Evolutionary conservation across 2,329 filamentous ascomycete species (phyloP).

Genomic region (Incumbomyces delicatus): DNA sequence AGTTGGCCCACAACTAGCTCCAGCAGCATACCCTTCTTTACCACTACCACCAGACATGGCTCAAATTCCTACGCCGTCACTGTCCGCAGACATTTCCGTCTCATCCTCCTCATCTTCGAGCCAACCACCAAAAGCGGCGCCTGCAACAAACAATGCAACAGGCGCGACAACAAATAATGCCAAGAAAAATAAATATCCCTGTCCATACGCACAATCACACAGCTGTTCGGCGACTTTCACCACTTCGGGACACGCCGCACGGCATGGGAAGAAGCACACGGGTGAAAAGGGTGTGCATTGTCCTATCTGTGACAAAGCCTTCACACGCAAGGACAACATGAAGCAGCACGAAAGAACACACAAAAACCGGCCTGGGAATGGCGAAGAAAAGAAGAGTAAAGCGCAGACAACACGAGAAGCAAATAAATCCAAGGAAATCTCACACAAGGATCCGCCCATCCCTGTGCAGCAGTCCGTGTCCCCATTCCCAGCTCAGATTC

Average conservation of each 20-base stretch:
- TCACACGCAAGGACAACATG: constrained; percentile 62
- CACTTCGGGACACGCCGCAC: constrained; percentile 57
- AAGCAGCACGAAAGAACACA: constrained; percentile 58
- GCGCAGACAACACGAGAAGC: constrained; percentile 21
- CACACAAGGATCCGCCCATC: constrained; percentile 5
- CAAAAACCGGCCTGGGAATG: constrained; percentile 23
- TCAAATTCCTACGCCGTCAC: constrained; percentile 9
- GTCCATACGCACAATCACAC: constrained; percentile 51
- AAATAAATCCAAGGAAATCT: constrained; percentile 12
- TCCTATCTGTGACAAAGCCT: constrained; percentile 58
- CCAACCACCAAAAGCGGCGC: constrained; percentile 2
- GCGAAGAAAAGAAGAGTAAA: constrained; percentile 17
- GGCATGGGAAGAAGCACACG: constrained; percentile 59
- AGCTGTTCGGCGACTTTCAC: constrained; percentile 55
- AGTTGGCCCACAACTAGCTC: neutral
- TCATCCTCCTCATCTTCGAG: constrained; percentile 7
- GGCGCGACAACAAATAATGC: neutral
- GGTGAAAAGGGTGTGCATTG: constrained; percentile 60
- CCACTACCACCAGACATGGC: constrained; percentile 6
- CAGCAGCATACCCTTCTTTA: constrained; percentile 5
- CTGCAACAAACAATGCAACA: constrained; percentile 7
- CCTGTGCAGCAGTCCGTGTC: neutral
- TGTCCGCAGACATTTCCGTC: constrained; percentile 8
- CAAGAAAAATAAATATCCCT: constrained; percentile 56
- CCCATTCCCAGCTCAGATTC: constrained; percentile 1